Conservation (phyloP, 2,329 filamentous ascomycete species). For the Diplocarpon rosae region DNA sequence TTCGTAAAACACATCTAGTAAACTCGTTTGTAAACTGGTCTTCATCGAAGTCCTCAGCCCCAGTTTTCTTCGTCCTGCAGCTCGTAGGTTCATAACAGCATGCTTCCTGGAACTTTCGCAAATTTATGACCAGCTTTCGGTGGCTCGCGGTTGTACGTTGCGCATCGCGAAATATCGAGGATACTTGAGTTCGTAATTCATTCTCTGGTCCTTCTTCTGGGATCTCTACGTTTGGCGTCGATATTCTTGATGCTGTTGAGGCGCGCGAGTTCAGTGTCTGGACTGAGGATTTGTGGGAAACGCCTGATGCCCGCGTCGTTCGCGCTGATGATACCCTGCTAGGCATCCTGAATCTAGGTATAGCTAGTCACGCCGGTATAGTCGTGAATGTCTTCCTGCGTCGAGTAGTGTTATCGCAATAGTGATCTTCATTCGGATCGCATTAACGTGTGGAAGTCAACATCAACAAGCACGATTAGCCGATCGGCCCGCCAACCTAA, state of each 20-base stretch:
- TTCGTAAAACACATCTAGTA: slow-evolving; percentile 66
- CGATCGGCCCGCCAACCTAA: too few relatives aligned
- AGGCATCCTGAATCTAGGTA: slow-evolving; percentile 31
- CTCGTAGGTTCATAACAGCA: slow-evolving; percentile 57
- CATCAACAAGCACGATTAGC: slow-evolving; percentile 1
- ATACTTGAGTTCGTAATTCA: slow-evolving; percentile 62
- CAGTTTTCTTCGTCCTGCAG: slow-evolving; percentile 39
- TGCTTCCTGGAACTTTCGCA: slow-evolving; percentile 83
- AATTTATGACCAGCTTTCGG: slow-evolving; percentile 73
- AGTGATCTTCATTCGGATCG: not conserved
- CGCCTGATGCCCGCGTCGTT: slow-evolving; percentile 29
- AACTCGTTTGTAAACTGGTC: slow-evolving; percentile 83
- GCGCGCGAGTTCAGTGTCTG: slow-evolving; percentile 30
- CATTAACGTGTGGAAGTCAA: slow-evolving; percentile 1
- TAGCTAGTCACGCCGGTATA: not conserved
- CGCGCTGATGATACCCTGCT: slow-evolving; percentile 32
- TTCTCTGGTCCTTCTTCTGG: slow-evolving; percentile 63
- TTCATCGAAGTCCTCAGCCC: slow-evolving; percentile 63
- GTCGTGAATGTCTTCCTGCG: too few relatives aligned
- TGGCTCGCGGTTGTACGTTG: slow-evolving; percentile 86
- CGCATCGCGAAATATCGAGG: slow-evolving; percentile 64
- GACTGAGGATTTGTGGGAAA: slow-evolving; percentile 32
- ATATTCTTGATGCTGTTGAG: slow-evolving; percentile 32
- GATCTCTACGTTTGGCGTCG: slow-evolving; percentile 33
- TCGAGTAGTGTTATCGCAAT: not conserved